Percentiles rank a stretch among this genome's conserved stretches.
These are phyloP conservation scores for Malassezia japonica DNA, from an alignment of 1,284 basidiomycete genomes.

Conservation along the genomic window DNA sequence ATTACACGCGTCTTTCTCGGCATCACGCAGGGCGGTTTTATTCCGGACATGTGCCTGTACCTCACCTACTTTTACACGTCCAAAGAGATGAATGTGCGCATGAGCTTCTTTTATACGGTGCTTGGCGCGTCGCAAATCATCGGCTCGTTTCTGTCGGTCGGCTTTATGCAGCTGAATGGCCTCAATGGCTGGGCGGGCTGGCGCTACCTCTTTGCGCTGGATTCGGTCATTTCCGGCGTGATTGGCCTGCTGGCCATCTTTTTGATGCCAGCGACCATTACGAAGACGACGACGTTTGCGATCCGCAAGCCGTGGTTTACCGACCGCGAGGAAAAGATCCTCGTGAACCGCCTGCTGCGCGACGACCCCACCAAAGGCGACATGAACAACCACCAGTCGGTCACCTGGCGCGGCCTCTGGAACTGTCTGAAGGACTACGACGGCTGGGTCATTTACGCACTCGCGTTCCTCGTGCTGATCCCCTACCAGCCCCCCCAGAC, in stretches of 20 bases:
- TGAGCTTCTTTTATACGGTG: slow-evolving; percentile 56
- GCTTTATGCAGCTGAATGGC: slow-evolving; percentile 22
- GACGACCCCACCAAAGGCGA: slow-evolving; percentile 60
- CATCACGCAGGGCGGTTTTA: slow-evolving; percentile 56
- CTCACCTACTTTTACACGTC: slow-evolving; percentile 49
- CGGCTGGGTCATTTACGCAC: slow-evolving; percentile 62
- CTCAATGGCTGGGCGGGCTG: slow-evolving; percentile 24
- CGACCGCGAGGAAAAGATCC: slow-evolving; percentile 53
- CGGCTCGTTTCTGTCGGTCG: slow-evolving; percentile 23
- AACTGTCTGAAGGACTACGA: slow-evolving; percentile 58
- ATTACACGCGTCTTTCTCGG: slow-evolving; percentile 20
- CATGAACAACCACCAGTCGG: slow-evolving; percentile 68
- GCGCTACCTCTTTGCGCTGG: slow-evolving; percentile 25
- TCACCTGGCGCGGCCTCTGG: slow-evolving; percentile 11
- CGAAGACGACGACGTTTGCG: slow-evolving; percentile 13
- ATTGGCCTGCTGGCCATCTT: slow-evolving; percentile 20
- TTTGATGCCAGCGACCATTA: slow-evolving; percentile 21
- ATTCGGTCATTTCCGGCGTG: slow-evolving; percentile 18
- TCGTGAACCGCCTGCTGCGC: slow-evolving; percentile 58
- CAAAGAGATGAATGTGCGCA: slow-evolving; percentile 56
- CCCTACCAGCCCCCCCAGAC: slow-evolving; percentile 14
- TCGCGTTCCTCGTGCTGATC: slow-evolving; percentile 47
- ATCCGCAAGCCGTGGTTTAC: slow-evolving; percentile 63
- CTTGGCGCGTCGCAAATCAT: slow-evolving; percentile 21
- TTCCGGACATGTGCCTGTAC: slow-evolving; percentile 47